Percentiles rank a stretch among this genome's conserved stretches.
phyloP scores from a whole-genome alignment of 805 yeast species.

The Saturnispora dispora region DNA sequence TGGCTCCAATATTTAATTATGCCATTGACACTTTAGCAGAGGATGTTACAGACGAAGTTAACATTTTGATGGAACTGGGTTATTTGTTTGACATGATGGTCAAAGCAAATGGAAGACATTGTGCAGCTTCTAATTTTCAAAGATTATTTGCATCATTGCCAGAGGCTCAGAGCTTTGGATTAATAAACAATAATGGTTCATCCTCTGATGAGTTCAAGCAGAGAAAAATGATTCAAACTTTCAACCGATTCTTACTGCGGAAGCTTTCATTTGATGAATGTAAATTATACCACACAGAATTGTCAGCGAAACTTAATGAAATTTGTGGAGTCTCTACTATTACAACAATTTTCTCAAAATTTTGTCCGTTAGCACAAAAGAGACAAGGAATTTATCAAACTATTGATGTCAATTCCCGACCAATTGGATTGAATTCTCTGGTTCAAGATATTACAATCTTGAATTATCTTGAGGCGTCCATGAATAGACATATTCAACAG shows the following conservation, averaged over 20 bases:
- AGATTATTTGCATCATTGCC: slow-evolving; percentile 37
- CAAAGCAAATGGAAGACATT: slow-evolving; percentile 70
- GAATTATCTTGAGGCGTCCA: slow-evolving; percentile 52
- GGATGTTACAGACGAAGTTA: slow-evolving; percentile 38
- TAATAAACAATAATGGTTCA: slow-evolving; percentile 44
- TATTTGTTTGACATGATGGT: slow-evolving; percentile 86
- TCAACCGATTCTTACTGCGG: slow-evolving; percentile 51
- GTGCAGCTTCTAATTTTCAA: slow-evolving; percentile 75
- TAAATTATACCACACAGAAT: slow-evolving; percentile 19
- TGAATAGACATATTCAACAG: slow-evolving; percentile 42
- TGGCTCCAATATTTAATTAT: slow-evolving; percentile 62
- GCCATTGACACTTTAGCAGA: slow-evolving; percentile 47
- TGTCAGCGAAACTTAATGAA: slow-evolving; percentile 17
- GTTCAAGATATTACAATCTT: slow-evolving; percentile 33
- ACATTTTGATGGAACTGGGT: slow-evolving; percentile 73
- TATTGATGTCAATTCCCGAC: slow-evolving; percentile 33
- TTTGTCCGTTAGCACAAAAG: slow-evolving; percentile 32
- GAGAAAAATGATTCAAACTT: slow-evolving; percentile 39
- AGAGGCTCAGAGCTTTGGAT: slow-evolving; percentile 43
- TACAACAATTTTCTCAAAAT: slow-evolving; percentile 32
- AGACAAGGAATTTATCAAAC: slow-evolving; percentile 30
- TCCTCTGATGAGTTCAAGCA: slow-evolving; percentile 36
- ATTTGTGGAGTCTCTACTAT: slow-evolving; percentile 37
- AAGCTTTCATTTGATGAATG: slow-evolving; percentile 43
- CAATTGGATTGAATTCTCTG: slow-evolving; percentile 26